Evolutionary conservation across 208 protist species (phyloP), one percentile per base, ranked within the genome.

Genomic region (Trypanosoma melophagium): DNA sequence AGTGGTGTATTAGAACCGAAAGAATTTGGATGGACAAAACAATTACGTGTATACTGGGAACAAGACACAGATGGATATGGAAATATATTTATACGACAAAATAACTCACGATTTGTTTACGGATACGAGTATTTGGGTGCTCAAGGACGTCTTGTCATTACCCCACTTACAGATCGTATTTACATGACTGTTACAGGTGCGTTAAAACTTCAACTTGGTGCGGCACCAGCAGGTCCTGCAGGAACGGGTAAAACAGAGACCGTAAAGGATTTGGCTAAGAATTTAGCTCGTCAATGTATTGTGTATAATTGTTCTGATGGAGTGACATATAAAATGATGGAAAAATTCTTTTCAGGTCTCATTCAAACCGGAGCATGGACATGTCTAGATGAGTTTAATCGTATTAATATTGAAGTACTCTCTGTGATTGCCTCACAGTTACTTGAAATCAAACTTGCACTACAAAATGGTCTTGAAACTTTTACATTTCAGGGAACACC

Each of bases 301-400:
- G 97, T 99, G 35, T 98, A 98, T 89, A 99, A 99, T 86, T 99
- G 97, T 83, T 97, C 89, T 40, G 97, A 99, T 71, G 96, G 97
- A 68, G 92, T 99, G 10, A 97, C 96, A 60, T 98, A 98, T 87
- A 97, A 97, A 69, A 98, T 98, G 94, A 99, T 99, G 98, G 96
- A 97, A 69, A 98, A 98, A 82, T 98, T 99, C 75, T 99, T 99
- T 75, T 94, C 90, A 3, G 97, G 98, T 51, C 87, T 99, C 40
- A 96, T 97, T 52, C 97, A 98, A 76, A 94, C 90, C 28, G 98
- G 98, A 24, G 96, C 97, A 51, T 99, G 98, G 97, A 92, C 94
- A n/a, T 99, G 98, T 77, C 95, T 99, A 58, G 98, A 99, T 80
- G 98, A 99, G 86, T 99, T 99, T 86, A 99, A 99, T 70, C 90